Evolutionary conservation across 208 protist species (phyloP).

Genomic region (Plasmodiophora brassicae): DNA sequence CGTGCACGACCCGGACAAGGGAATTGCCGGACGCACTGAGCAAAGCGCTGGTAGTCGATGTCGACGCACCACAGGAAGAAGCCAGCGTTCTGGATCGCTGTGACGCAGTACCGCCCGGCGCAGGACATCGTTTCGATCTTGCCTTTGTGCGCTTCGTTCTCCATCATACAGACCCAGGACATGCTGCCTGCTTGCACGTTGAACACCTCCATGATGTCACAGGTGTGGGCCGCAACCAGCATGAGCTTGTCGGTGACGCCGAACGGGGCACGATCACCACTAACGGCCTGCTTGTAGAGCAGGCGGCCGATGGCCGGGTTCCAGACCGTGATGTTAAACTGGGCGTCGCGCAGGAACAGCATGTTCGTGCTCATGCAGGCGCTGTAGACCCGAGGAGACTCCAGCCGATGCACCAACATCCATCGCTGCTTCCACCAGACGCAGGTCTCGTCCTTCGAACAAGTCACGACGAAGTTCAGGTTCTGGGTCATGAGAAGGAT

Average conservation of each 20-base stretch:
- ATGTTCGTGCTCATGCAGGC: neutral
- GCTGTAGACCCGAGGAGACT: neutral
- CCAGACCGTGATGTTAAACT: neutral
- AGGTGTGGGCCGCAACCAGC: neutral
- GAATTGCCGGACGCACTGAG: neutral
- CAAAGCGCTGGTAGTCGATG: neutral
- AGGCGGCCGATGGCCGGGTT: neutral
- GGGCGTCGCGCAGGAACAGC: constrained; percentile 2
- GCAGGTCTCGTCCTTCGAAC: neutral
- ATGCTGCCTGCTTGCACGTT: neutral
- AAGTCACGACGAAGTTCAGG: constrained; percentile 26
- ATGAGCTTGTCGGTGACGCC: neutral
- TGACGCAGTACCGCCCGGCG: neutral
- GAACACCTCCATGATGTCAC: constrained; percentile 17
- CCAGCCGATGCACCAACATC: neutral
- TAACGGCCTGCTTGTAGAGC: neutral
- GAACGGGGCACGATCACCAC: neutral
- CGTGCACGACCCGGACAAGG: neutral
- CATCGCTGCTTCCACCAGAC: constrained; percentile 21
- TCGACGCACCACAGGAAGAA: constrained; percentile 28
- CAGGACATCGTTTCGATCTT: neutral
- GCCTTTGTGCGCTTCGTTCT: neutral
- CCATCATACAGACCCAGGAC: constrained; percentile 14
- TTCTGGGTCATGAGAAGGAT: neutral
- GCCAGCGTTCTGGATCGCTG: neutral